Evolutionary conservation across 495 filamentous ascomycete species (phyloP), one percentile per base, ranked within the genome.

Genomic region (Podospora pseudocomata): DNA sequence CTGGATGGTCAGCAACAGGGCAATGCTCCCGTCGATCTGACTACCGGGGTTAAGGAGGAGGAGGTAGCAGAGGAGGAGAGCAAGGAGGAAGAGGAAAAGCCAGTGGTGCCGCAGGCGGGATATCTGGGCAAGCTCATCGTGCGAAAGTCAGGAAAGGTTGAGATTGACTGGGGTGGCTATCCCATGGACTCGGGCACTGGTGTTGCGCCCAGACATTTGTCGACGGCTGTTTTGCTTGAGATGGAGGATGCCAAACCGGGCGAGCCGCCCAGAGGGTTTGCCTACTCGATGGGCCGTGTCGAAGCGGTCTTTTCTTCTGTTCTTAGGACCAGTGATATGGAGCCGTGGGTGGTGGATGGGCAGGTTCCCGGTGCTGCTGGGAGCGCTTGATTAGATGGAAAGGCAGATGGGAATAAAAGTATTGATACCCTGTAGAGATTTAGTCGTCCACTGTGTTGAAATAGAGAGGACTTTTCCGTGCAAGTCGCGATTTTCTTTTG

Each of bases 131-230:
- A 86, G 69, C 75, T 91, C 39, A 76, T 85, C 34, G 82, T 91
- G 20, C 82, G 86, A 68, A 80, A 86, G 73, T 87, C 85, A 9
- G 88, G 88, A 65, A 83, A 81, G 55, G 83, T 84, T 2, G 85
- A 87, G 65, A 73, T 91, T 32, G 78, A 80, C 67, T 91, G 88
- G 88, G 88, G 87, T 18, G 87, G 87, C 5, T 80, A 77, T 55
- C 78, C 66, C 53, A 68, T 89, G 67, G 74, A 77, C 30, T 19
- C 90, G 7, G 80, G 78, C 4, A 69, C 77, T 2, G 80, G 80
- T 16, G 81, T 78, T 0, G 79, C 79, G 20, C 69, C 78, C 44
- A 80, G 77, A 32, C 84, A 85, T 66, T 67, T 83, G 57, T 81
- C 77, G 5, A 80, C 77, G 13, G 80, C 79, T 7, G 80, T 83